A percentile compares a stretch with the other conserved stretches of the same genome.
phyloP scores from a whole-genome alignment of 768 basidiomycete species.

The Podaxis mareebaensis region DNA sequence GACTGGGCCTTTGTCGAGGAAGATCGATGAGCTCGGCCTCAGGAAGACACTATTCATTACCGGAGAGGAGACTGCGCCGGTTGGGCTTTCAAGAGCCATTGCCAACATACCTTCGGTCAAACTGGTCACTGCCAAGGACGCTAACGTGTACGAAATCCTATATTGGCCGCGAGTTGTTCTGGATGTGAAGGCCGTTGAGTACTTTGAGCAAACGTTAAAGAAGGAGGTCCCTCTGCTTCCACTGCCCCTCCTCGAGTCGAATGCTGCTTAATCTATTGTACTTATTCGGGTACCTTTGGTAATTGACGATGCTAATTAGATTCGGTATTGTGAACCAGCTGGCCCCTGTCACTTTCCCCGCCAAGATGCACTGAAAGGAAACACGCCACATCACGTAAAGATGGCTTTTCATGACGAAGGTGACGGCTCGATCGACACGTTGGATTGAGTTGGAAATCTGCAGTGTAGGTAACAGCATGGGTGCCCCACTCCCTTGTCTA shows the following conservation, averaged over 20 bases:
- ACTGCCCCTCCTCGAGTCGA: constrained; percentile 18
- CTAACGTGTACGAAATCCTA: constrained; percentile 81
- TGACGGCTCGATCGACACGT: too few relatives aligned
- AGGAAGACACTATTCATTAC: constrained; percentile 77
- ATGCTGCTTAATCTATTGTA: constrained; percentile 10
- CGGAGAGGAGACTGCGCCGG: constrained; percentile 55
- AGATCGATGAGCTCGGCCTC: constrained; percentile 66
- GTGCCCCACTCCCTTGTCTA: too few relatives aligned
- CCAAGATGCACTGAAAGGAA: too few relatives aligned
- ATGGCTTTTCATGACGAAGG: too few relatives aligned
- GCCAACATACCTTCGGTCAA: constrained; percentile 73
- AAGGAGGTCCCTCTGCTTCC: constrained; percentile 40
- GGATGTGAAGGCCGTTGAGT: constrained; percentile 82
- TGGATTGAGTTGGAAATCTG: too few relatives aligned
- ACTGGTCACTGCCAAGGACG: constrained; percentile 59
- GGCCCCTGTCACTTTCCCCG: too few relatives aligned
- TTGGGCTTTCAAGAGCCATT: constrained; percentile 59
- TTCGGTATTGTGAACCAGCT: background rate
- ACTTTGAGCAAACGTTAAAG: constrained; percentile 64
- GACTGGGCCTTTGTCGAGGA: constrained; percentile 64
- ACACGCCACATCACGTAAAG: too few relatives aligned
- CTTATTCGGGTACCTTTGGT: background rate
- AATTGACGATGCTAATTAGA: background rate
- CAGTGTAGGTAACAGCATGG: too few relatives aligned
- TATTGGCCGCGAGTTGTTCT: constrained; percentile 82